These are phyloP conservation scores for Globisporangium solare DNA, from an alignment of 352 stramenopile genomes.

Conservation along the genomic window DNA sequence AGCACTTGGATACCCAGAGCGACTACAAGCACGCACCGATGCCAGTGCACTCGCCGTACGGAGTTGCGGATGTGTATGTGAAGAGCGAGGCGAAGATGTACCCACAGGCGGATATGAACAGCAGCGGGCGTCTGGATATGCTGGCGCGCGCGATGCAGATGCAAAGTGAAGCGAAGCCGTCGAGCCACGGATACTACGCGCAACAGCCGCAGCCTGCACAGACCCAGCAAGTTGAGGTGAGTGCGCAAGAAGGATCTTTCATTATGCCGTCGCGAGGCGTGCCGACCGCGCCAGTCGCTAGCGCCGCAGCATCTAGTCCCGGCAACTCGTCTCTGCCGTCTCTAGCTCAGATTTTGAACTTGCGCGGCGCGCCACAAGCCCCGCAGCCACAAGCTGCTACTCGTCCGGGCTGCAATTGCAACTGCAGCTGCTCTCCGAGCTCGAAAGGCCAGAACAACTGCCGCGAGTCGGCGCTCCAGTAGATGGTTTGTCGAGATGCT, in stretches of 20 bases:
- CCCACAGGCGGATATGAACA: constrained; percentile 21
- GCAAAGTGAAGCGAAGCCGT: constrained; percentile 18
- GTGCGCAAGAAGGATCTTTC: constrained; percentile 15
- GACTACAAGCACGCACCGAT: constrained; percentile 30
- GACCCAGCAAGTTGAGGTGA: constrained; percentile 18
- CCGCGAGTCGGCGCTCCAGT: constrained; percentile 11
- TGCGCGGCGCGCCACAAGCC: constrained; percentile 23
- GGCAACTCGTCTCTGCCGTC: constrained; percentile 56
- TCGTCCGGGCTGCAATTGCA: constrained; percentile 18
- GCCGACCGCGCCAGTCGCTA: constrained; percentile 13
- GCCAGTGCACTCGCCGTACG: constrained; percentile 35
- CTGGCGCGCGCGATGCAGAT: constrained; percentile 56
- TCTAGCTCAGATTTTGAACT: constrained; percentile 66
- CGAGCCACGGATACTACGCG: constrained; percentile 1
- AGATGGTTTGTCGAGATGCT: neutral
- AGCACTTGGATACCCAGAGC: constrained; percentile 21
- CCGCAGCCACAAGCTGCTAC: neutral
- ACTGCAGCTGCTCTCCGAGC: constrained; percentile 18
- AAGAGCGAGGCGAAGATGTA: constrained; percentile 31
- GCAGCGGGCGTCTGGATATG: constrained; percentile 61
- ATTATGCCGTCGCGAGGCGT: constrained; percentile 6
- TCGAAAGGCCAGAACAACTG: constrained; percentile 9
- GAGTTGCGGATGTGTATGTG: constrained; percentile 54
- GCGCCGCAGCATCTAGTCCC: constrained; percentile 18
- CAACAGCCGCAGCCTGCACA: constrained; percentile 10